Evolutionary conservation across 208 protist species (phyloP).

Genomic region (Porcisia deanei): DNA sequence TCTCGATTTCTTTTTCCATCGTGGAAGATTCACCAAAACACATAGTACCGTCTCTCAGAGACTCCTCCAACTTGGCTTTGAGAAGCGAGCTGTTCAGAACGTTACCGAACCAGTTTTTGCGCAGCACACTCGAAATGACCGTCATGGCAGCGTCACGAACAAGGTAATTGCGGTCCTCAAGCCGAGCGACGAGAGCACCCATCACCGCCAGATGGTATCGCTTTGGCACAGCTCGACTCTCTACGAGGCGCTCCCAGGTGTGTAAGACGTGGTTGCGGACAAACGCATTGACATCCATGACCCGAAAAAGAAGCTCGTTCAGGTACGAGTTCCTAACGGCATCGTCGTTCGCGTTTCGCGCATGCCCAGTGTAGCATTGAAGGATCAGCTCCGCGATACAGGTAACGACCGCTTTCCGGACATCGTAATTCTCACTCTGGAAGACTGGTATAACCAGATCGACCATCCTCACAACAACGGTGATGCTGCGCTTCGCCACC

Average conservation of each 20-base stretch:
- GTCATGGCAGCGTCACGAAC: constrained; percentile 84
- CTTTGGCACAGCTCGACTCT: constrained; percentile 74
- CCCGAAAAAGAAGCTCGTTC: constrained; percentile 80
- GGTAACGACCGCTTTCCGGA: constrained; percentile 83
- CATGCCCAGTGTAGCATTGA: constrained; percentile 73
- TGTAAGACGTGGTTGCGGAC: constrained; percentile 85
- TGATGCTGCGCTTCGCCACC: constrained; percentile 79
- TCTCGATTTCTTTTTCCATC: constrained; percentile 36
- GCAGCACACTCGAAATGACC: constrained; percentile 57
- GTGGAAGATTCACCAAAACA: constrained; percentile 36
- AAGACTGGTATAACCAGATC: constrained; percentile 59
- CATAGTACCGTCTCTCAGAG: constrained; percentile 20
- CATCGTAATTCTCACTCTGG: constrained; percentile 85
- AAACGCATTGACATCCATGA: constrained; percentile 90
- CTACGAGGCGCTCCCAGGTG: constrained; percentile 75
- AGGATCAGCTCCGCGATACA: constrained; percentile 84
- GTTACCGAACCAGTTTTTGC: constrained; percentile 87
- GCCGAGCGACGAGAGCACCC: constrained; percentile 63
- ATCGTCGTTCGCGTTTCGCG: constrained; percentile 41
- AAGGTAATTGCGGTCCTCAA: constrained; percentile 87
- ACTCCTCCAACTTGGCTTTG: constrained; percentile 54
- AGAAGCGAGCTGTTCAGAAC: constrained; percentile 67
- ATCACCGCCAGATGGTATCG: constrained; percentile 72
- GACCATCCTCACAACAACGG: constrained; percentile 64
- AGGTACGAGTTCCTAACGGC: constrained; percentile 63